Percentiles rank a stretch among this genome's conserved stretches.
Conservation (phyloP, 257 asterid species). For the Nyctanthes arbortristis region DNA sequence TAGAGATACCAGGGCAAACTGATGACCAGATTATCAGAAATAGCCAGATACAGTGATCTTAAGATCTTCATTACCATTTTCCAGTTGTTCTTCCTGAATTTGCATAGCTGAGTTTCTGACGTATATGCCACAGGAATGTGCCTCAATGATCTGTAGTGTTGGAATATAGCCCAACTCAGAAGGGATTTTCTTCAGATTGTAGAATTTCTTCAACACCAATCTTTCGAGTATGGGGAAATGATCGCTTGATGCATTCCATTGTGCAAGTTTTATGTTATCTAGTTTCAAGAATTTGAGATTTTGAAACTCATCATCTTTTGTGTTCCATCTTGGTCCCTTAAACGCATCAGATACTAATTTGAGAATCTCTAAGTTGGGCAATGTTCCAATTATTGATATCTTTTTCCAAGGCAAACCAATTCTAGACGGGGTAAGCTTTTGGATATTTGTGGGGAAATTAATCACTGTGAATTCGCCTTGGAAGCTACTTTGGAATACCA, state of each 20-base stretch:
- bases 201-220: conserved; percentile 5
- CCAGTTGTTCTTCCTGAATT: conserved; percentile 5
- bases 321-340: not conserved
- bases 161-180: not conserved
- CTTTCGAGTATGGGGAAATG: conserved; percentile 5
- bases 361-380: not conserved
- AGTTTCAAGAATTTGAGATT: not conserved
- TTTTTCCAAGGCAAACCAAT: conserved; percentile 9
- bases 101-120: not conserved
- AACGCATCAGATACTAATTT: rapidly evolving
- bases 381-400: not conserved
- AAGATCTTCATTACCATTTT: not conserved
- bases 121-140: not conserved
- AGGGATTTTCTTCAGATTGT: conserved; percentile 7
- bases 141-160: conserved; percentile 14
- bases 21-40: not conserved
- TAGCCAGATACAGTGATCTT: not conserved
- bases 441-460: not conserved
- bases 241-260: conserved; percentile 11
- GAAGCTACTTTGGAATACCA: rapidly evolving
- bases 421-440: rapidly evolving
- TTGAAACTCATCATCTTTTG: not conserved
- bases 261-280: not conserved
- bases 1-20: not conserved
- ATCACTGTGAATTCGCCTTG: not conserved